A percentile compares a stretch with the other conserved stretches of the same genome.
These are phyloP conservation scores for Pythium coloratum DNA, from an alignment of 352 stramenopile species.

Conservation along the genomic window DNA sequence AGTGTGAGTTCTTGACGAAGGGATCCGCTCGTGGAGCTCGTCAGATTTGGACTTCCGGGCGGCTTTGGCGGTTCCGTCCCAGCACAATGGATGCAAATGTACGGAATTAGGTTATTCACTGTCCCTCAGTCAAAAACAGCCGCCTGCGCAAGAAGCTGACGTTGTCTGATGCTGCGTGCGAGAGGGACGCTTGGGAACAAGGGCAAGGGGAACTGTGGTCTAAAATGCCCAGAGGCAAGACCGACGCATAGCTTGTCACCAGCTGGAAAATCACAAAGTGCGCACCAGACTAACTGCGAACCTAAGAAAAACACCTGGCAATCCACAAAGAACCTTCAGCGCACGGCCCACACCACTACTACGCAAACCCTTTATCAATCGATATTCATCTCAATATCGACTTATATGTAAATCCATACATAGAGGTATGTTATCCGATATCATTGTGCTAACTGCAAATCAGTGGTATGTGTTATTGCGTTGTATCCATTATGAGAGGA, in stretches of 20 bases:
- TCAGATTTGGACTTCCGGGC: neutral
- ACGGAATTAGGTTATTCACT: neutral
- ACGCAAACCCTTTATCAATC: neutral
- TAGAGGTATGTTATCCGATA: neutral
- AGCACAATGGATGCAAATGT: neutral
- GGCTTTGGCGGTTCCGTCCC: neutral
- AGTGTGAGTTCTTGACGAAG: neutral
- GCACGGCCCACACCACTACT: neutral
- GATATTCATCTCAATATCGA: neutral
- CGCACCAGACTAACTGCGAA: constrained; percentile 1
- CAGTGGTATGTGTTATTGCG: neutral
- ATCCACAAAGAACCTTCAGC: constrained; percentile 17
- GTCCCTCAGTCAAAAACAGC: neutral
- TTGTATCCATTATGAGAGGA: neutral
- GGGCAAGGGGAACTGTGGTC: constrained; percentile 3
- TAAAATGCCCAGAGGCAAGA: constrained; percentile 27
- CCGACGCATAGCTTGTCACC: constrained; percentile 30
- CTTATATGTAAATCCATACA: neutral
- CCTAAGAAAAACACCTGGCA: neutral
- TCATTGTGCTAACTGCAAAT: neutral
- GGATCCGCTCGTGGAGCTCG: neutral
- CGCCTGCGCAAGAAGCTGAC: neutral
- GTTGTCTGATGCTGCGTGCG: neutral
- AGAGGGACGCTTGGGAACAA: constrained; percentile 6
- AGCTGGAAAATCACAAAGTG: constrained; percentile 14